A percentile compares a stretch with the other conserved stretches of the same genome.
phyloP scores from a whole-genome alignment of 306 rosid species.

The Lathyrus oleraceus region DNA sequence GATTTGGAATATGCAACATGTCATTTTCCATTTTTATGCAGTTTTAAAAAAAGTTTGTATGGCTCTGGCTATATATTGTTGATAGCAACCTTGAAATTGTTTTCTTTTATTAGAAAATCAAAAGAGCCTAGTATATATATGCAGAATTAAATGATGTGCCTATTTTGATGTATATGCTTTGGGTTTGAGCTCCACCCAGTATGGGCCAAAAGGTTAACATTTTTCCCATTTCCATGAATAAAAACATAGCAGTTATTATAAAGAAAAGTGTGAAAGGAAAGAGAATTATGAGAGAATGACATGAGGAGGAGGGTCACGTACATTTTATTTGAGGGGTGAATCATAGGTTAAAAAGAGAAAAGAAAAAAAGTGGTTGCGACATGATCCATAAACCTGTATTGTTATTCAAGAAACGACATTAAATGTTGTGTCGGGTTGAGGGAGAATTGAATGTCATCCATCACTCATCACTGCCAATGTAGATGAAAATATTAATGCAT shows the following conservation, averaged over 20 bases:
- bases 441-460: constrained; percentile 35
- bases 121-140: constrained; percentile 10
- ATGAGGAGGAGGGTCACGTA: background rate
- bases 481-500: background rate
- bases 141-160: constrained; percentile 14
- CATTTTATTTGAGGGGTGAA: constrained; percentile 25
- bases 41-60: constrained; percentile 17
- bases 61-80: background rate
- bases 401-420: constrained; percentile 40
- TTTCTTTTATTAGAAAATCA: background rate
- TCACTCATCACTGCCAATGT: background rate
- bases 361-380: constrained; percentile 33
- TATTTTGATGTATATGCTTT: constrained; percentile 15
- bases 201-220: background rate
- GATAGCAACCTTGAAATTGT: constrained; percentile 2
- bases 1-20: too few relatives aligned
- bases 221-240: background rate
- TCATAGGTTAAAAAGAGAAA: constrained; percentile 34
- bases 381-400: constrained; percentile 32
- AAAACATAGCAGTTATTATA: background rate
- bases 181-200: constrained; percentile 3
- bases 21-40: too few relatives aligned
- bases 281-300: constrained; percentile 38
- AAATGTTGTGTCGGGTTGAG: constrained; percentile 42
- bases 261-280: constrained; percentile 18